Evolutionary conservation across 768 basidiomycete genomes (phyloP).

Genomic region (Trametopsis cervina): DNA sequence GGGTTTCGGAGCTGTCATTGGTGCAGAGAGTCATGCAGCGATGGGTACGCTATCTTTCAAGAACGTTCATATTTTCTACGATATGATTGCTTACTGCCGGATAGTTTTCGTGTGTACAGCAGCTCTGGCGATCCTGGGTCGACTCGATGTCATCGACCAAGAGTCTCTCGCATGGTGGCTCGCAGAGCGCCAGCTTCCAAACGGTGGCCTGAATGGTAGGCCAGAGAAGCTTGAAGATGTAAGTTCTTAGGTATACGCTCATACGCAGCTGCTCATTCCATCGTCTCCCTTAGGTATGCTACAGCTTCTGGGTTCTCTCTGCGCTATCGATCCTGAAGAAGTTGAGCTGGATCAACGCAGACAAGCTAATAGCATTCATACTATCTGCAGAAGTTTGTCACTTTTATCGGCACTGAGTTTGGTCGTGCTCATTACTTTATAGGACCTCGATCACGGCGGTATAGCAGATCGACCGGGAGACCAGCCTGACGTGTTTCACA

Average conservation of each 20-base stretch:
- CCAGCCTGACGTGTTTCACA: constrained; percentile 97
- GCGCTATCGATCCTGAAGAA: constrained; percentile 78
- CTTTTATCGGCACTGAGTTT: background rate
- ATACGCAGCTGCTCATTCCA: background rate
- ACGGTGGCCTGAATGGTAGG: constrained; percentile 92
- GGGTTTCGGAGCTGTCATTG: constrained; percentile 78
- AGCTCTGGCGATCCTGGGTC: constrained; percentile 80
- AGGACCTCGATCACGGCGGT: constrained; percentile 89
- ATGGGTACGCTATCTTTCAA: constrained; percentile 81
- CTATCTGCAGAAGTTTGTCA: constrained; percentile 71
- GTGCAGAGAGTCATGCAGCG: constrained; percentile 89
- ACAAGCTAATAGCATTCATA: constrained; percentile 76
- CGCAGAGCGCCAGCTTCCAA: constrained; percentile 86
- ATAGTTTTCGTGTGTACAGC: constrained; percentile 87
- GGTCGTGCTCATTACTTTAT: constrained; percentile 4
- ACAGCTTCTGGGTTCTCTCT: constrained; percentile 95
- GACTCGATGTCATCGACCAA: constrained; percentile 70
- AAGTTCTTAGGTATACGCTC: constrained; percentile 22
- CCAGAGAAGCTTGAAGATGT: constrained; percentile 98
- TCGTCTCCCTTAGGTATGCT: constrained; percentile 78
- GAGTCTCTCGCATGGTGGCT: constrained; percentile 92
- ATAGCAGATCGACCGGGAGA: constrained; percentile 93
- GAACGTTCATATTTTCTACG: too few species aligned
- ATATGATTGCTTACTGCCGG: too few species aligned
- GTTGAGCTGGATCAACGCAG: constrained; percentile 80